Base-by-base conservation (phyloP, 179 eudicot species). In the Gypsophila paniculata region DNA sequence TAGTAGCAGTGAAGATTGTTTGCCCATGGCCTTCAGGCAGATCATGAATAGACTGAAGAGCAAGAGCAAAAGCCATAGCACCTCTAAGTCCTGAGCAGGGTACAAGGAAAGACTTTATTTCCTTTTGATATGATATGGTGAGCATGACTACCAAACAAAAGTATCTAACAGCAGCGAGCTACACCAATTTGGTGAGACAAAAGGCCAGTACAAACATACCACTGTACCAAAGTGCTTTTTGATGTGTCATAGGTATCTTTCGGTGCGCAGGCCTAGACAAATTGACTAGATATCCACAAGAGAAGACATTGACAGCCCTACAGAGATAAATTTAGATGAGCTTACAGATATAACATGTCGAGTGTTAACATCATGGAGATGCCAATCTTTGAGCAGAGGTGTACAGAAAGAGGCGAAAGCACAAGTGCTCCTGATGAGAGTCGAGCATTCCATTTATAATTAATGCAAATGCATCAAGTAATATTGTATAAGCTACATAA, bases 31-130 rank as follows among this genome's bases (percentile, higher is more conserved):
- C 99, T 72, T 92, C 96, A 54, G 97, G 99, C 67, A 95, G 95
- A 92, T 95, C 99, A 79, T 95, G 99, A 78, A 90, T 82, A 67
- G 99, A 92, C 79, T 95, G 97, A 80, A 95, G 85, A 36, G 99
- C 99, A 82, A 95, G 96, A 71, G 99, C 99, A 86, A 95, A 95
- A 72, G 99, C 99, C 99, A 95, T 95, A 78, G 99, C 99, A 78
- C 99, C 99, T 83, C 98, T 82, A 65, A 95, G 97, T 70, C 99
- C 99, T 95, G 81, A 69, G 53, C 59, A 85, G 46, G 54, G 34
- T 32, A 76, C 14, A 42, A 72, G 34, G 36, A 13, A 10, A 67
- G 12, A 64, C 60, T 58, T 34, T 22, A 44, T 46, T 65, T 29
- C 34, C 32, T 48, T 36, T 69, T 18, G 4, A 49, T 8, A 6